phyloP scores from a whole-genome alignment of 805 yeast species.

The Ogataea paraovalis region DNA sequence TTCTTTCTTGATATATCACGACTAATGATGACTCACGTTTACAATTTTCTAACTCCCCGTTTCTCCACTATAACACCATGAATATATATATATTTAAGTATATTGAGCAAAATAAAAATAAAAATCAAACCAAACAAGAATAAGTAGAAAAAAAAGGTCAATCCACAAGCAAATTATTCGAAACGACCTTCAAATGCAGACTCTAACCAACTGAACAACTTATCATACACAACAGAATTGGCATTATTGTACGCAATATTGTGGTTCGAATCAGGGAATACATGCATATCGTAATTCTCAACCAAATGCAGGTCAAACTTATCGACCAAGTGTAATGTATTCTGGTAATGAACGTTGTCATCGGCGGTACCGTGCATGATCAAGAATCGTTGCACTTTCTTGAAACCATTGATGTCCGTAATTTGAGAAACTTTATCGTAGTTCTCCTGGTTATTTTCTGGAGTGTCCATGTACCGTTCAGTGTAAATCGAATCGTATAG shows the following conservation, averaged over 20 bases:
- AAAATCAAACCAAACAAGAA: background rate
- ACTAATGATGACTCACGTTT: too few relatives aligned
- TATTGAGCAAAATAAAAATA: background rate
- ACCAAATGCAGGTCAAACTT: slow-evolving; percentile 45
- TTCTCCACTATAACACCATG: too few relatives aligned
- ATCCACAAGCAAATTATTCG: background rate
- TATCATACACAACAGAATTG: slow-evolving; percentile 64
- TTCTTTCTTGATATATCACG: background rate
- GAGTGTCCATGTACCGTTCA: slow-evolving; percentile 67
- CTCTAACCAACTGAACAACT: slow-evolving; percentile 63
- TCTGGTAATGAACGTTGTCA: slow-evolving; percentile 79
- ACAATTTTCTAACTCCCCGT: too few relatives aligned
- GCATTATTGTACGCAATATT: slow-evolving; percentile 79
- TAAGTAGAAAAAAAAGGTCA: background rate
- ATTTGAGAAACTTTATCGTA: slow-evolving; percentile 45
- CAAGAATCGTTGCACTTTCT: slow-evolving; percentile 50
- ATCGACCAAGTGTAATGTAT: slow-evolving; percentile 60
- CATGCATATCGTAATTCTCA: slow-evolving; percentile 79
- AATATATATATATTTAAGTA: too few relatives aligned
- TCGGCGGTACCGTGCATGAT: slow-evolving; percentile 83
- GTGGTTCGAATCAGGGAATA: slow-evolving; percentile 94
- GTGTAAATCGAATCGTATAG: slow-evolving; percentile 76
- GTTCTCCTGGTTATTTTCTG: slow-evolving; percentile 43
- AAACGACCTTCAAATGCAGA: slow-evolving; percentile 1
- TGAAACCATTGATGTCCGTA: slow-evolving; percentile 39